phyloP scores from a whole-genome alignment of 345 rosid species.

The Linum tenue region DNA sequence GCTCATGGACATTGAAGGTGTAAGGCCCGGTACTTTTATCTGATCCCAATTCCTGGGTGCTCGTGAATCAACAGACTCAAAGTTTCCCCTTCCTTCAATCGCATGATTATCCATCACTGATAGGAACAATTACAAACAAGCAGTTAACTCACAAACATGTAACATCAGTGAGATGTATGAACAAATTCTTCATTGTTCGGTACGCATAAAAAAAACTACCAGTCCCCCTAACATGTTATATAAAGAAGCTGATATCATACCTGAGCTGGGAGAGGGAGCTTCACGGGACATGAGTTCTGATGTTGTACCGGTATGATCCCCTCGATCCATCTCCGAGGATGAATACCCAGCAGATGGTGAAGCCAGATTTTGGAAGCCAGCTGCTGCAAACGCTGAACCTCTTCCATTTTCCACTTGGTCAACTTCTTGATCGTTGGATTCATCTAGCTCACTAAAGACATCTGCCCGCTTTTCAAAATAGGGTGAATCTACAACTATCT shows the following conservation, averaged over 20 bases:
- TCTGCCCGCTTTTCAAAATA: slow-evolving; percentile 33
- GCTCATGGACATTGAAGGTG: slow-evolving; percentile 77
- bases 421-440: slow-evolving; percentile 40
- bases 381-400: slow-evolving; percentile 24
- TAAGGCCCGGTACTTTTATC: slow-evolving; percentile 80
- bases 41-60: slow-evolving; percentile 57
- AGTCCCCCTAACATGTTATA: too few species aligned
- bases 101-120: slow-evolving; percentile 51
- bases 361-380: slow-evolving; percentile 50
- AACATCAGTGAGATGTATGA: neutral
- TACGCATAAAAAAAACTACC: too few species aligned
- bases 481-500: slow-evolving; percentile 21
- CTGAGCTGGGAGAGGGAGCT: slow-evolving; percentile 1
- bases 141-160: neutral
- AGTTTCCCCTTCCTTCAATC: slow-evolving; percentile 47
- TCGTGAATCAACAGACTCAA: slow-evolving; percentile 55
- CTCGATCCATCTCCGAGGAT: slow-evolving; percentile 38
- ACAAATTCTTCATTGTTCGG: neutral
- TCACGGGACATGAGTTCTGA: slow-evolving; percentile 57
- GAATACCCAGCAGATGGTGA: slow-evolving; percentile 63
- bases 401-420: slow-evolving; percentile 30
- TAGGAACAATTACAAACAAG: neutral
- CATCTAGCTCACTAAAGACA: slow-evolving; percentile 63
- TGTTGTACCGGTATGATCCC: slow-evolving; percentile 32
- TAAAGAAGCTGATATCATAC: neutral